Conservation (phyloP, 768 basidiomycete species). For the Cantharellus cinnabarinus region DNA sequence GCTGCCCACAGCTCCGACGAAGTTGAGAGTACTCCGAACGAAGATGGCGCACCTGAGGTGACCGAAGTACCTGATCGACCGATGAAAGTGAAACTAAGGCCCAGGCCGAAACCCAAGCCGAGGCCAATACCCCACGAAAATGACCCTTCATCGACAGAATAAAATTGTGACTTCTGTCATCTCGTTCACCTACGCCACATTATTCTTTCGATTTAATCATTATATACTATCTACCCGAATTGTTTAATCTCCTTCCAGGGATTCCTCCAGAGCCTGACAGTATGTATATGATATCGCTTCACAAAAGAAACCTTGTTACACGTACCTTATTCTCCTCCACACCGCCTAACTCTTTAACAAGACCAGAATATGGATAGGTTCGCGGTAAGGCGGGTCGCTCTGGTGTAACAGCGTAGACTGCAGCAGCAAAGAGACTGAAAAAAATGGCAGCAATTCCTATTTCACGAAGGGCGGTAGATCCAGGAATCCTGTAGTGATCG, state of each 20-base stretch:
- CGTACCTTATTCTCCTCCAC: constrained; percentile 57
- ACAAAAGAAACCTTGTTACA: not conserved
- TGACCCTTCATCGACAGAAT: not conserved
- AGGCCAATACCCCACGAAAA: not conserved
- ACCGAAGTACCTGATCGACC: constrained; percentile 3
- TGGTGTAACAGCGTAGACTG: constrained; percentile 27
- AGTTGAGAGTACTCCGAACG: not conserved
- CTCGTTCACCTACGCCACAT: too few relatives aligned
- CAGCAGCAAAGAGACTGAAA: constrained; percentile 42
- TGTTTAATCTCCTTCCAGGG: constrained; percentile 5
- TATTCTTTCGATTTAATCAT: too few relatives aligned
- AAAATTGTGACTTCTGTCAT: not conserved
- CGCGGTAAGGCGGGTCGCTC: constrained; percentile 48
- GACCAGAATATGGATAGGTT: constrained; percentile 56
- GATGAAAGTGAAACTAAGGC: not conserved
- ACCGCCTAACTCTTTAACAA: constrained; percentile 61
- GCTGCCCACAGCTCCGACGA: not conserved
- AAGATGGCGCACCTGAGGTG: not conserved
- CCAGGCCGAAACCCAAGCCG: constrained; percentile 5
- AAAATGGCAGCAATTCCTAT: constrained; percentile 33
- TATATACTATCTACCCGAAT: not conserved
- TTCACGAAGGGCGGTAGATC: constrained; percentile 41
- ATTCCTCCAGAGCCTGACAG: constrained; percentile 5
- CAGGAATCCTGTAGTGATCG: constrained; percentile 30
- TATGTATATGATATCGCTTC: not conserved